Conservation (phyloP, 768 basidiomycete species). For the Trichaptum fuscoviolaceum region DNA sequence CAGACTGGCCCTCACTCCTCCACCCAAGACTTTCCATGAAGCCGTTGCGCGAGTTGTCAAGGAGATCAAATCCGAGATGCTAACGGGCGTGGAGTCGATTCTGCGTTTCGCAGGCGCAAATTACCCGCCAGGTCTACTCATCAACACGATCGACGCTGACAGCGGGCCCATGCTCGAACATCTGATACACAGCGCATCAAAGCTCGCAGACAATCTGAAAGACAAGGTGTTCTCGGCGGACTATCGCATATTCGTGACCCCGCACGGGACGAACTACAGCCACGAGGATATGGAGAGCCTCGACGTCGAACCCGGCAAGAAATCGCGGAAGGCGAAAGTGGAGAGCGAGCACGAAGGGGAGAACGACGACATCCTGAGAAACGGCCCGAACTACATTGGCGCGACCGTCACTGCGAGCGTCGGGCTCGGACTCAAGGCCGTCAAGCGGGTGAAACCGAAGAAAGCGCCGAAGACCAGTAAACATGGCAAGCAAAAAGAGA, state of each 20-base stretch:
- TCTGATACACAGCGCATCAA: background rate
- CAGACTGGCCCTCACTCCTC: background rate
- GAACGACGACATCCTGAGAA: background rate
- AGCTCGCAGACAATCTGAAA: background rate
- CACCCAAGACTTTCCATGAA: conserved; percentile 2
- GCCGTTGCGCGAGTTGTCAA: background rate
- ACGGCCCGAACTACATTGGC: background rate
- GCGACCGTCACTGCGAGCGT: background rate
- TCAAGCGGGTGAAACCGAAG: background rate
- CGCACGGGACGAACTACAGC: background rate
- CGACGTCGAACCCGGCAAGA: background rate
- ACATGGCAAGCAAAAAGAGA: background rate
- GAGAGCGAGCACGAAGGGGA: background rate
- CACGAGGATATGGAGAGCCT: conserved; percentile 1
- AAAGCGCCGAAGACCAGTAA: background rate
- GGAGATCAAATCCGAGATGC: background rate
- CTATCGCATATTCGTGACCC: background rate
- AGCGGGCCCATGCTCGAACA: background rate
- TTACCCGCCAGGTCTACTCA: background rate
- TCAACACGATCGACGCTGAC: background rate
- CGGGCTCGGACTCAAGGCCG: background rate
- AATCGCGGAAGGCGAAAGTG: background rate
- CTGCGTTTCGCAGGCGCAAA: conserved; percentile 3
- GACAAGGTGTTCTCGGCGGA: conserved; percentile 4
- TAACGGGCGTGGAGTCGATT: background rate